Evolutionary conservation across 2,329 filamentous ascomycete genomes (phyloP), one percentile per base, ranked within the genome.

Genomic region (Xylariaceae sp.): DNA sequence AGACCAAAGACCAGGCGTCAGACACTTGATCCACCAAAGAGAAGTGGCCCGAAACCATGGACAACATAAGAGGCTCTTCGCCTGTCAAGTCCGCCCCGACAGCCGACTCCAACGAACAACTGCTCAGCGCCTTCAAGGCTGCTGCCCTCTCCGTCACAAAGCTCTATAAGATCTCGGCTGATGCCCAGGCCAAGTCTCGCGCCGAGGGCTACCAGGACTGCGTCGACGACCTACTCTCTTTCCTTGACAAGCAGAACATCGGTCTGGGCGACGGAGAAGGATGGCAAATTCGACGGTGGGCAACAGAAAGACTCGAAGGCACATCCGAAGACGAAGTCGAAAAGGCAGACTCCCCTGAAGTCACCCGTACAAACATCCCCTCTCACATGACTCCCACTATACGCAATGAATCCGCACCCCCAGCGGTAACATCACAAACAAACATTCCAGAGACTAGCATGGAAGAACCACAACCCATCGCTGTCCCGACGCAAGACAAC

Each of bases 121-220:
- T 97, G 44, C 83, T 97, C 52, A 87, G 93, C 62, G 87, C 90
- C 53, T 99, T 99, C 79, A 94, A 91, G 71, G 85, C 88, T 14
- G 94, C 94, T 33, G 94, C 94, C 17, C 79, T 97, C 33, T 96
- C 91, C 6, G 92, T 97, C 50, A 97, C 94, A 44, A 96, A 95
- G 66, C 84, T 99, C 13, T 97, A 97, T 76, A 97, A 96, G 73
- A 92, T 87, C 38, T 93, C 93, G 3, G 87, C 89, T 12, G 79
- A 84, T 31, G 88, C 89, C 45, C 86, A 94, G 68, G 79, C 86
- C 45, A 86, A 86, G 63, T 85, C 90, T 43, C 84, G 89, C 45
- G 75, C 82, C 46, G 87, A 92, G 38, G 94, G 94, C 22, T 97
- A 97, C 63, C 92, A 97, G 69, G 92, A 97, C 66, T 95, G 92